phyloP scores from a whole-genome alignment of 441 rosid species.

The Codiaeum variegatum region DNA sequence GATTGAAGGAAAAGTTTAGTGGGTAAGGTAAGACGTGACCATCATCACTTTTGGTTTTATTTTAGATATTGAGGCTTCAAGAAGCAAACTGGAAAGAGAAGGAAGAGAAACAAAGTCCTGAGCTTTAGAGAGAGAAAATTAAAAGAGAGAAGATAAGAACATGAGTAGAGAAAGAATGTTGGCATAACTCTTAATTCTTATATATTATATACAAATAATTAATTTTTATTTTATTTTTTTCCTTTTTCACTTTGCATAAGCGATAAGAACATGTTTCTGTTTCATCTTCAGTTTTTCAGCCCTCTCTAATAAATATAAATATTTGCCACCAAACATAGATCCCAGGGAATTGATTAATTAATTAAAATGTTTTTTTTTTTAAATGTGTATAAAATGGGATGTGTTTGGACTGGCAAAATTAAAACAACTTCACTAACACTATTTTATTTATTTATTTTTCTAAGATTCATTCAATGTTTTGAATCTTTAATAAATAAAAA shows the following conservation, averaged over 20 bases:
- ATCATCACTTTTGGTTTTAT: constrained; percentile 43
- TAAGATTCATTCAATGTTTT: background rate
- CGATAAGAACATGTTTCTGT: background rate
- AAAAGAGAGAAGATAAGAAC: background rate
- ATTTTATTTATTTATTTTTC: background rate
- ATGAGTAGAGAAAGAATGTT: constrained; percentile 6
- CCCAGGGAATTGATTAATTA: background rate
- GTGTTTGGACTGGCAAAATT: background rate
- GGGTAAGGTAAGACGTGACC: constrained; percentile 55
- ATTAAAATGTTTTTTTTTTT: too few relatives aligned
- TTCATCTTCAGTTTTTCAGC: background rate
- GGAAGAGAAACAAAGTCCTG: constrained; percentile 18
- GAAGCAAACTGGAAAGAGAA: constrained; percentile 31
- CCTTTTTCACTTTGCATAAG: background rate
- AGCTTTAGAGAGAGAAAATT: constrained; percentile 15
- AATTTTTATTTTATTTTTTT: too few relatives aligned
- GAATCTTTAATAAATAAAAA: too few relatives aligned
- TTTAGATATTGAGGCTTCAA: constrained; percentile 30
- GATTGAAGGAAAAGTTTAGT: constrained; percentile 68
- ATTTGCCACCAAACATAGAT: background rate
- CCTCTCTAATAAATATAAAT: background rate
- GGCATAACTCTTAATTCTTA: background rate
- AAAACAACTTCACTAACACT: background rate
- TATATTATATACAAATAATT: too few relatives aligned
- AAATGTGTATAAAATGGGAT: background rate